Percentiles rank a stretch among this genome's conserved stretches.
Conservation (phyloP, 164 flowering plant species). For the Litsea cubeba region DNA sequence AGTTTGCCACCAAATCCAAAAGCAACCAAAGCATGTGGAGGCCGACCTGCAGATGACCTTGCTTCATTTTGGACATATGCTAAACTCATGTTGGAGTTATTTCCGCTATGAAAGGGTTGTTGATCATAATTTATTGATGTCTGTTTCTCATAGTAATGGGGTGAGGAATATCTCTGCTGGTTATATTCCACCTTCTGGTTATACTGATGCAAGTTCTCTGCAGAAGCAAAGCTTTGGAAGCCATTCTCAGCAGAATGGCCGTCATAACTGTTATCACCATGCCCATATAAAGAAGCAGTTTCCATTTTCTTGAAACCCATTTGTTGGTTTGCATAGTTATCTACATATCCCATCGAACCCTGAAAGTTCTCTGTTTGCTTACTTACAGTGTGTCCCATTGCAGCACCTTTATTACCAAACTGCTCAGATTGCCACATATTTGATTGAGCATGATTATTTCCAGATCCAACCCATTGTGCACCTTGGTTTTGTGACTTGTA, state of each 20-base stretch:
- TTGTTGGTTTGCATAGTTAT: conserved; percentile 29
- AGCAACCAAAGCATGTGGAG: conserved; percentile 86
- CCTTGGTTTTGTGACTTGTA: conserved; percentile 24
- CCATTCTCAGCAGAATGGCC: conserved; percentile 20
- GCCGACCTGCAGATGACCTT: conserved; percentile 87
- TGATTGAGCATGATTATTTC: conserved; percentile 28
- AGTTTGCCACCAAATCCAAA: conserved; percentile 99
- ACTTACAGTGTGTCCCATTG: conserved; percentile 23
- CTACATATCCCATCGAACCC: conserved; percentile 20
- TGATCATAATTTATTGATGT: conserved; percentile 31
- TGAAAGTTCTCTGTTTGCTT: conserved; percentile 28
- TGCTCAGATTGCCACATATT: conserved; percentile 38
- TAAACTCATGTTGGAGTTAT: conserved; percentile 18
- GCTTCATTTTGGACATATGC: conserved; percentile 38
- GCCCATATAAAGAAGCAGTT: conserved; percentile 28
- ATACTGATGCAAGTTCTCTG: conserved; percentile 31
- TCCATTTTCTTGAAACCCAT: conserved; percentile 27
- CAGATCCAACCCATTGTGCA: conserved; percentile 39
- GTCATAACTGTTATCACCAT: conserved; percentile 25
- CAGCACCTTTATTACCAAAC: conserved; percentile 16
- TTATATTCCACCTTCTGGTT: conserved; percentile 34
- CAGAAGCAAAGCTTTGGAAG: conserved; percentile 32
- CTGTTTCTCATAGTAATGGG: conserved; percentile 41
- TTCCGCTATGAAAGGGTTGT: conserved; percentile 33
- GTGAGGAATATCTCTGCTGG: conserved; percentile 33